Base-by-base conservation (phyloP, 352 stramenopile species). In the Phytophthora macrochlamydospora region DNA sequence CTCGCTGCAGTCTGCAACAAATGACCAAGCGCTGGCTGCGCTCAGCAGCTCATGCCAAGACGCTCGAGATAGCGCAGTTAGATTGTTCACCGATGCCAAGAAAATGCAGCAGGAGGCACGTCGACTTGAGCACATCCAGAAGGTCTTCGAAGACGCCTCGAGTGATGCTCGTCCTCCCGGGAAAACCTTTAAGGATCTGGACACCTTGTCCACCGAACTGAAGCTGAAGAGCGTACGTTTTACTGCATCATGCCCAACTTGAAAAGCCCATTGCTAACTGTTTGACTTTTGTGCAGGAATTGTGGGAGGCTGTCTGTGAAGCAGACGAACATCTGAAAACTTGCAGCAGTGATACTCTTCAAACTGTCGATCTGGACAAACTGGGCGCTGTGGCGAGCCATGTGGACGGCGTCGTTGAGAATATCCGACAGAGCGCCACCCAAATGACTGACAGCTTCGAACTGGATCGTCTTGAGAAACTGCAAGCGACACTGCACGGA, bases 251-350 rank as follows among this genome's bases (percentile, higher is more conserved):
- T 45, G 38, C 38, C 18, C 43, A 29, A 8, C 8, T 7, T 49
- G 12, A 5, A 49, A 8, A 7, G 43, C 4, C 38, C 38, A 9
- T 14, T 49, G 43, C 13, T 49, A 33, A 56, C n/a, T 45, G 31
- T 45, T 4, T 38, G 35, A 40, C 35, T 40, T 48, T 59, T 1
- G 1, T 63, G 11, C 11, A 82, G 71, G 78, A 89, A 48, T 35
- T 93, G 0, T 93, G 83, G 85, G 56, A 85, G 12, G 73, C 78
- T 0, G 70, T 92, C 2, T 82, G 78, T 35, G 70, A 79, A 30
- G 68, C 70, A 0, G 79, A 89, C 53, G 66, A 79, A 7, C 78
- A 90, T 31, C 50, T 92, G 5, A 54, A 58, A 2, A 48, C 30
- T 0, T 82, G 66, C 35, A 75, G 76, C 12, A 55, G 61, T 1